Conservation (phyloP, 345 rosid genomes). For the Crucihimalaya himalaica region DNA sequence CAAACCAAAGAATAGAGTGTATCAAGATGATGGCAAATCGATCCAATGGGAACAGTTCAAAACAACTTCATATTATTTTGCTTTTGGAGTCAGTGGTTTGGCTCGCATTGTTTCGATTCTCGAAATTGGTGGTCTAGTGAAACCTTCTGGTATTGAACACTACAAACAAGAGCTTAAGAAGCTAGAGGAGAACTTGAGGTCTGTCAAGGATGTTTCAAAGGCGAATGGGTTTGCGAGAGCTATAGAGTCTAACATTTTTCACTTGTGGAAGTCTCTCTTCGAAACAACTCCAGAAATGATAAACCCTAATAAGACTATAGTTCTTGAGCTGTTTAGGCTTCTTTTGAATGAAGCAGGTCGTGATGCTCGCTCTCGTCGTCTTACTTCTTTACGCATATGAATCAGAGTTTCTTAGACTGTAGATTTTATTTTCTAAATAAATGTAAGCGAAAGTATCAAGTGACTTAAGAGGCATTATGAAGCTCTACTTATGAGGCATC, state of each 20-base stretch:
- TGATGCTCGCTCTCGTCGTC: background rate
- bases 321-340: background rate
- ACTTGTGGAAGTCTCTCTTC: background rate
- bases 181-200: background rate
- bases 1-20: background rate
- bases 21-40: background rate
- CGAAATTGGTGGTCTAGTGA: background rate
- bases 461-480: too few relatives aligned
- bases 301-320: background rate
- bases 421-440: too few relatives aligned
- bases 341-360: background rate
- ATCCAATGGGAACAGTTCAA: background rate
- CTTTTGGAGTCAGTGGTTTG: background rate
- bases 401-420: background rate
- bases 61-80: background rate
- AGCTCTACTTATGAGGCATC: too few relatives aligned
- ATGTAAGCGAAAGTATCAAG: too few relatives aligned
- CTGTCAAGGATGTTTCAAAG: background rate
- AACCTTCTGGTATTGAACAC: background rate
- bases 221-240: conserved; percentile 11
- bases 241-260: background rate
- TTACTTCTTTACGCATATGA: conserved; percentile 11
- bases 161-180: background rate
- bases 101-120: background rate
- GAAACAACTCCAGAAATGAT: background rate